These are phyloP conservation scores for Penicillium arizonense DNA, from an alignment of 495 filamentous ascomycete species.

Conservation along the genomic window DNA sequence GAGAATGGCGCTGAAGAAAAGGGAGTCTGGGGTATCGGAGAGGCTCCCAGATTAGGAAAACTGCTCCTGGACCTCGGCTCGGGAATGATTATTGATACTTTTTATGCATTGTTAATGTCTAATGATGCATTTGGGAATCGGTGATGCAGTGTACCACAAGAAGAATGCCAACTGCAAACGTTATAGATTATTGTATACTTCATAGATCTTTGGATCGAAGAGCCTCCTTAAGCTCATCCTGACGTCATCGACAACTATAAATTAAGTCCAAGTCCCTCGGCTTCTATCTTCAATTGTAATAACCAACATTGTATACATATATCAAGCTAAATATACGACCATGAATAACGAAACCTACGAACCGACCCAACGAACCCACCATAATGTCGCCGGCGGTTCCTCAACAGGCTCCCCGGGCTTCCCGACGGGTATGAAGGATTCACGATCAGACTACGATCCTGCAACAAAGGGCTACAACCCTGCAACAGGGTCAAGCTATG, in stretches of 20 bases:
- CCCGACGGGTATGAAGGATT: conserved; percentile 15
- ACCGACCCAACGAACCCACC: background rate
- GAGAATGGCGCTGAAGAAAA: background rate
- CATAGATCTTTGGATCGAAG: too few species aligned
- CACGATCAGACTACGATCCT: conserved; percentile 23
- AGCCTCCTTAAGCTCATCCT: conserved; percentile 9
- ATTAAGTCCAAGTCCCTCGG: background rate
- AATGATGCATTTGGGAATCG: background rate
- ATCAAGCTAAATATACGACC: background rate
- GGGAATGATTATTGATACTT: conserved; percentile 4
- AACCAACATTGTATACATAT: too few species aligned
- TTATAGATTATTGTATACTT: background rate
- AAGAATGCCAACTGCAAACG: background rate
- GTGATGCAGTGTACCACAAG: too few species aligned
- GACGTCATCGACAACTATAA: conserved; percentile 19
- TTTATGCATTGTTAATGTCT: background rate
- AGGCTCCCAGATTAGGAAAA: conserved; percentile 29
- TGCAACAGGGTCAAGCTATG: conserved; percentile 29
- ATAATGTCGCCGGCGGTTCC: conserved; percentile 17
- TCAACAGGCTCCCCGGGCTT: conserved; percentile 31
- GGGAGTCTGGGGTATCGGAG: conserved; percentile 16
- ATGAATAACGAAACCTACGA: background rate
- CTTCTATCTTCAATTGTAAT: too few species aligned
- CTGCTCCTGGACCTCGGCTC: conserved; percentile 29
- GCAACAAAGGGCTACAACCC: conserved; percentile 22